Conservation (phyloP, 345 rosid genomes). For the Abelmoschus esculentus region DNA sequence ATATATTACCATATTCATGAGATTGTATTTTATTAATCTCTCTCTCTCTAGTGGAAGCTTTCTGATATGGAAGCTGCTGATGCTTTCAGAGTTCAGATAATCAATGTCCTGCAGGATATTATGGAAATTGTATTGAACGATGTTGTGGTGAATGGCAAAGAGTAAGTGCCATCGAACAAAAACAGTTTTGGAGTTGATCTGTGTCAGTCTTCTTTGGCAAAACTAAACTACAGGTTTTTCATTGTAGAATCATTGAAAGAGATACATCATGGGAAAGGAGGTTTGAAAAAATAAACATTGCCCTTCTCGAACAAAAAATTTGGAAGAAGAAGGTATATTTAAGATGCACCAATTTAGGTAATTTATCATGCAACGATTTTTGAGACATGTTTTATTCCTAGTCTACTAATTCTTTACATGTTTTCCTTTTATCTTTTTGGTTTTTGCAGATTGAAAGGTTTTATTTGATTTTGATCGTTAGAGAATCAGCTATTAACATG, state of each 20-base stretch:
- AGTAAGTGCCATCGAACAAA: conserved; percentile 43
- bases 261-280: background rate
- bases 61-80: conserved; percentile 21
- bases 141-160: conserved; percentile 55
- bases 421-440: background rate
- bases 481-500: conserved; percentile 89
- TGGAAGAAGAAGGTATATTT: too few species aligned
- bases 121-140: conserved; percentile 72
- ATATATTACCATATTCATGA: too few species aligned
- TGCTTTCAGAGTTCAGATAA: conserved; percentile 54
- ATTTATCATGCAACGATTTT: too few species aligned
- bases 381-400: conserved; percentile 7
- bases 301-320: too few species aligned
- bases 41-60: too few species aligned
- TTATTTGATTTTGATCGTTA: conserved; percentile 3
- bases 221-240: conserved; percentile 12
- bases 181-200: too few species aligned
- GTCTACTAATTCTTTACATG: background rate
- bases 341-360: too few species aligned
- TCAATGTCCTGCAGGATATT: conserved; percentile 81
- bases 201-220: conserved; percentile 3
- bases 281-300: too few species aligned
- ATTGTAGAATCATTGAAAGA: conserved; percentile 49
- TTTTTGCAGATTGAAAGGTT: conserved; percentile 55
- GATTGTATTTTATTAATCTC: too few species aligned